Conservation (phyloP, 163 green algal genomes). For the Scenedesmus sp. region DNA sequence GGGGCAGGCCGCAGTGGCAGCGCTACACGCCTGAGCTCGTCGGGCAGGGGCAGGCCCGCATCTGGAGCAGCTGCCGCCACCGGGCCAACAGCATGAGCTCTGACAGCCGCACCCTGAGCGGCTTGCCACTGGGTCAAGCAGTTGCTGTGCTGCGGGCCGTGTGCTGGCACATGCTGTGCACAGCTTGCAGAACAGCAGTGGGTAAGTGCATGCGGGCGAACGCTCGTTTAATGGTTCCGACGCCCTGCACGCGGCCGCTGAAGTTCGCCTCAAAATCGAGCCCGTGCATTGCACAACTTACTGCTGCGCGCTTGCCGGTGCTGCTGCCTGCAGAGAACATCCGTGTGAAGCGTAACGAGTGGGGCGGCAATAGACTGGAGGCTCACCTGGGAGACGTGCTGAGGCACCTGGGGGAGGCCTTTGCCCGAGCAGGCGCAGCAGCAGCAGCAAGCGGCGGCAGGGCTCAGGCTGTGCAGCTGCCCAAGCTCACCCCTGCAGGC, state of each 20-base stretch:
- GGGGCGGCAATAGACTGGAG: slow-evolving; percentile 29
- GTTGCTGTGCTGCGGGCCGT: too few relatives aligned
- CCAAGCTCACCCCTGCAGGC: slow-evolving; percentile 18
- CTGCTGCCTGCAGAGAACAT: slow-evolving; percentile 33
- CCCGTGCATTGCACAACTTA: too few relatives aligned
- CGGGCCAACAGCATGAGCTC: slow-evolving; percentile 81
- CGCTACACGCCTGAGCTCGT: background rate
- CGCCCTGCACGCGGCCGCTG: too few relatives aligned
- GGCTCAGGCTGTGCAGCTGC: background rate
- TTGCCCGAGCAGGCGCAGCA: slow-evolving; percentile 3
- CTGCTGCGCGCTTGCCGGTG: too few relatives aligned
- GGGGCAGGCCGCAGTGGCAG: too few relatives aligned
- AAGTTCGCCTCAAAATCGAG: too few relatives aligned
- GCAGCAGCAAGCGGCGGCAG: background rate
- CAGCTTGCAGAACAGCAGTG: too few relatives aligned
- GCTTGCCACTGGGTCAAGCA: too few relatives aligned
- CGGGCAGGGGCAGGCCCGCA: slow-evolving; percentile 63
- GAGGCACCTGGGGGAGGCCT: slow-evolving; percentile 28
- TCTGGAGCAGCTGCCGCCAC: slow-evolving; percentile 69
- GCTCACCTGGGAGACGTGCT: slow-evolving; percentile 36
- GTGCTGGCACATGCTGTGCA: too few relatives aligned
- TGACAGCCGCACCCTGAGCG: too few relatives aligned
- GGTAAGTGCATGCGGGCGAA: too few relatives aligned
- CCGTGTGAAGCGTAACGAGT: slow-evolving; percentile 31
- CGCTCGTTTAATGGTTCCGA: too few relatives aligned